Evolutionary conservation across 2,329 filamentous ascomycete genomes (phyloP), one percentile per base, ranked within the genome.

Genomic region (Talaromyces marneffei): DNA sequence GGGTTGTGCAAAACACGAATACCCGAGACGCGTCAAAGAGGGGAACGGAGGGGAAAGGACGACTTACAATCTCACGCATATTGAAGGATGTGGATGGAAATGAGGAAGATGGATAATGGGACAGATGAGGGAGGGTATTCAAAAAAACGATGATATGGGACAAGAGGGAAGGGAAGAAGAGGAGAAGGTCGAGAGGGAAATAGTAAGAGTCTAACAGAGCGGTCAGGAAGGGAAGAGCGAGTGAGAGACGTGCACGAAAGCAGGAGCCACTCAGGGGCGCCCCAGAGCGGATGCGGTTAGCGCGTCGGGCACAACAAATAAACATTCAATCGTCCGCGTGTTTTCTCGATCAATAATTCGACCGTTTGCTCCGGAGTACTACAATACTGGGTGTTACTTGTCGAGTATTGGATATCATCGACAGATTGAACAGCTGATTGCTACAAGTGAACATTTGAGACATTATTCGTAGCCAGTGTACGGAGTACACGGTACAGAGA

Each of bases 1-100:
- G 71, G 52, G 23, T 27, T 40, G 52, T 55, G 69, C 66, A 59
- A 60, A 65, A 59, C 57, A 68, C 69, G 65, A 62, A 67, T 64
- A 42, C 48, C 46, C 59, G 58, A 69, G 69, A 77, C 75, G 75
- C 73, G 75, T 77, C 68, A 65, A 57, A 62, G 37, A 39, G 65
- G 63, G 40, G 54, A 25, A 18, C 12, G 55, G 62, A 55, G 54
- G 65, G 63, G 42, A 54, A 46, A 69, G 50, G 23, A 42, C 14
- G 57, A 85, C 86, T 79, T 81, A 88, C 86, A 75, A 89, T 89
- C 82, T 89, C 86, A 85, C 86, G 86, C 86, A 89, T 89, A 68
- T 80, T 87, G 84, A 73, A 72, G 23, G 23, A 40, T 37, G 35
- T 55, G 23, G 33, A 31, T 59, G 23, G 50, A 48, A 27, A 23